Conservation (phyloP, 2,329 filamentous ascomycete species). For the Sphaceloma murrayae region DNA sequence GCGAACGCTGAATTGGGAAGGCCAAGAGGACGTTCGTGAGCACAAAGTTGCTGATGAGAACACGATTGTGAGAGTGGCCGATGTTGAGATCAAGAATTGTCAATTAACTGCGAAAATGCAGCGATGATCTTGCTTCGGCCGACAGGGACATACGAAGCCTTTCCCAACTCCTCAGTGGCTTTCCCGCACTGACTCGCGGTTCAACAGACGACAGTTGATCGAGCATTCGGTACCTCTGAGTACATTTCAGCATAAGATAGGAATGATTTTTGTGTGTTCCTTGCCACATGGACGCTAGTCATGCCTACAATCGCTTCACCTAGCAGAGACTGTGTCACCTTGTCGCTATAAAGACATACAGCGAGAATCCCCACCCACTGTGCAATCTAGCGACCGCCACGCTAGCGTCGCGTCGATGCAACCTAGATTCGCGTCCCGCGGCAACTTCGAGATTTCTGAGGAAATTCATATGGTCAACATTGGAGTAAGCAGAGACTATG, state of each 20-base stretch:
- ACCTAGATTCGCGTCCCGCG: constrained; percentile 4
- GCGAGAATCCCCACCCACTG: background rate
- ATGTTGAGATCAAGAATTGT: background rate
- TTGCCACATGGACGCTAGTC: background rate
- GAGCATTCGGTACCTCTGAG: no score
- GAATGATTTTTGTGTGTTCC: no score
- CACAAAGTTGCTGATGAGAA: no score
- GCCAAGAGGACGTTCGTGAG: no score
- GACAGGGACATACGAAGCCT: constrained; percentile 12
- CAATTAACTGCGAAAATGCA: background rate
- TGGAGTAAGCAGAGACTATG: constrained; percentile 27
- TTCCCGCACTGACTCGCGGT: constrained; percentile 3
- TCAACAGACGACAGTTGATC: no score
- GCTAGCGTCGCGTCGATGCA: constrained; percentile 12
- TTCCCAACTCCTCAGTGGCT: background rate
- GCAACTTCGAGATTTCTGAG: constrained; percentile 10
- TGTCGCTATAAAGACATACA: no score
- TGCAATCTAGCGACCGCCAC: constrained; percentile 8
- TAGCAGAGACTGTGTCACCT: no score
- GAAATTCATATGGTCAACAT: background rate
- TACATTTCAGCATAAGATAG: background rate
- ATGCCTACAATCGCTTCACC: no score
- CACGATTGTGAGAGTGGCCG: no score
- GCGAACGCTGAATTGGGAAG: background rate
- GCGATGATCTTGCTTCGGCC: background rate